Conservation (phyloP, 257 asterid species). For the Cynanchum wilfordii region DNA sequence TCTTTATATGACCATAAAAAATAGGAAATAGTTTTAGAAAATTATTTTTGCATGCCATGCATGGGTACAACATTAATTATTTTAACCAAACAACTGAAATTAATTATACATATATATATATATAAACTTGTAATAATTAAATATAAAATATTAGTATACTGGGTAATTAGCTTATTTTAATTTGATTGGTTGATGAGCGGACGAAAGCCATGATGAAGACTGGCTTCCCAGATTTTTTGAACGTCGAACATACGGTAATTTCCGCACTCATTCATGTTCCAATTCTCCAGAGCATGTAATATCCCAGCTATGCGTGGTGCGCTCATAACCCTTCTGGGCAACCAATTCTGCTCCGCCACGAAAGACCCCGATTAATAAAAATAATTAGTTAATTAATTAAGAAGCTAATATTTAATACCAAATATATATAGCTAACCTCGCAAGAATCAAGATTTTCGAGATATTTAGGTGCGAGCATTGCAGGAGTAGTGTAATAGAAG, state of each 20-base stretch:
- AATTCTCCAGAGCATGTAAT: conserved; percentile 30
- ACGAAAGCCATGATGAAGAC: conserved; percentile 33
- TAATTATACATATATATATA: too few relatives aligned
- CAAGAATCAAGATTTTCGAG: conserved; percentile 50
- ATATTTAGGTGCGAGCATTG: conserved; percentile 42
- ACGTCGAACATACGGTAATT: conserved; percentile 14
- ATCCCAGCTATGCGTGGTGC: conserved; percentile 38
- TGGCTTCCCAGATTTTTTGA: conserved; percentile 30
- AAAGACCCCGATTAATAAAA: too few relatives aligned
- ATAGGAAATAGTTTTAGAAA: too few relatives aligned
- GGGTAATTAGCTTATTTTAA: too few relatives aligned
- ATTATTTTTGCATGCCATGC: too few relatives aligned
- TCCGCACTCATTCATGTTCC: conserved; percentile 31
- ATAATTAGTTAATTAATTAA: too few relatives aligned
- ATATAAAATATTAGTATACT: too few relatives aligned
- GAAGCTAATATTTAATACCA: too few relatives aligned
- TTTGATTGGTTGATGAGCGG: neutral
- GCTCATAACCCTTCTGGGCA: conserved; percentile 39
- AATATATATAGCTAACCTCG: conserved; percentile 28
- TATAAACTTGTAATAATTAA: too few relatives aligned
- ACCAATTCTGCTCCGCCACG: conserved; percentile 27
- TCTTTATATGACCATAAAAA: too few relatives aligned
- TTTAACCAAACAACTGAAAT: too few relatives aligned
- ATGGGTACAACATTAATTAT: too few relatives aligned
- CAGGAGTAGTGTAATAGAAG: conserved; percentile 39